Base-by-base conservation (phyloP, 176 grass and related monocot species). In the Melocanna baccifera region DNA sequence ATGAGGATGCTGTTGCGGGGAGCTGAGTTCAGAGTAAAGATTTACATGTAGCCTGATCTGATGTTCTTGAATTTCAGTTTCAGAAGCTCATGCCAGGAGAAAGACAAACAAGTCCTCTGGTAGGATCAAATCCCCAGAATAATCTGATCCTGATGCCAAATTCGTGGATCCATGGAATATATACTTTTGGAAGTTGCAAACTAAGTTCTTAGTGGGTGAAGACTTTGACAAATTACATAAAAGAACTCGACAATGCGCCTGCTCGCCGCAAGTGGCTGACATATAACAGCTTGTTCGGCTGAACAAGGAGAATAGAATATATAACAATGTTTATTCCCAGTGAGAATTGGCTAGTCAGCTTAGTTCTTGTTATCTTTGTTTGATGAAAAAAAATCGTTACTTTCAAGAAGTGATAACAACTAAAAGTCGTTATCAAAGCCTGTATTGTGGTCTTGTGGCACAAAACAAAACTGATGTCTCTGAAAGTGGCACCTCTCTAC, bases 241-340 rank as follows among this genome's bases (percentile, higher is more conserved):
- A 79, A 37, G 42, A 80, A 15, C 29, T 81, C 47, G 13, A 9
- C 30, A n/a, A 9, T 30, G 22, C 51, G 40, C 50, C 72, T 83
- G 53, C 65, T 63, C 10, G 28, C 30, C 7, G 70, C 80, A 78
- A 78, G 75, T 83, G 86, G 53, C 73, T 36, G 51, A 40, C 66
- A 83, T 77, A 29, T 77, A 32, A n/a, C 53, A 53, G 43, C 18
- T 34, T 69, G 45, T 58, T 30, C 72, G 12, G 30, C 6, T 71
- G 66, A 80, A 53, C 67, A 53, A 77, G 51, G 52, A 16, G 6
- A 16, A 22, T 18, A 36, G 5, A 72, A 63, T 12, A 51, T 71
- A 70, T 48, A 70, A 29, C 7, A 30, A 64, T 14, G 2, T 72
- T 39, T 32, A 50, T 36, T 36, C 41, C 50, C 37, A 58, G 9